phyloP scores from a whole-genome alignment of 2,329 filamentous ascomycete genomes.

The Fusarium aywerte region DNA sequence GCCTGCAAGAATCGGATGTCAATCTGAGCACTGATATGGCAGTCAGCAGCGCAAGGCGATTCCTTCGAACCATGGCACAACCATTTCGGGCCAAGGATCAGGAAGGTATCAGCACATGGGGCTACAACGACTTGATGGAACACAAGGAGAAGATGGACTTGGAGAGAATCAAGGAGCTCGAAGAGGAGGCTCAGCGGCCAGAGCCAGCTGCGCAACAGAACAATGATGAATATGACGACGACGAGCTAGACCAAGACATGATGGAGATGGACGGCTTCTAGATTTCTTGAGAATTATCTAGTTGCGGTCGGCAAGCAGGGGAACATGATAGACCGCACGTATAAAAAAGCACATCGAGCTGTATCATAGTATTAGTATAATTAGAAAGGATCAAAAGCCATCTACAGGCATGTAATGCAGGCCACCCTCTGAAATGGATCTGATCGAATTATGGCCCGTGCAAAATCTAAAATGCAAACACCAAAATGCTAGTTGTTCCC shows the following conservation, averaged over 20 bases:
- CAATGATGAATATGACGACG: constrained; percentile 65
- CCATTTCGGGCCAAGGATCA: constrained; percentile 85
- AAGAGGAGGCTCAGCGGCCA: constrained; percentile 54
- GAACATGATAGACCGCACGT: background rate
- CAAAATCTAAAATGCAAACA: background rate
- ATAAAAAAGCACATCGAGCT: constrained; percentile 13
- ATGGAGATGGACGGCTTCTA: constrained; percentile 61
- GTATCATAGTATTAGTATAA: constrained; percentile 24
- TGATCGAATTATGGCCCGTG: background rate
- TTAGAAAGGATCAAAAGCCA: constrained; percentile 2
- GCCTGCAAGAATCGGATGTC: constrained; percentile 82
- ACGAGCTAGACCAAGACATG: constrained; percentile 64
- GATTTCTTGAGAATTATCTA: background rate
- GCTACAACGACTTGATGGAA: constrained; percentile 76
- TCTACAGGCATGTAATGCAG: background rate
- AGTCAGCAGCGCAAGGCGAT: constrained; percentile 86
- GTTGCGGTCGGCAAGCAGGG: background rate
- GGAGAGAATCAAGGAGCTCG: constrained; percentile 72
- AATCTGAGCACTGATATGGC: constrained; percentile 97
- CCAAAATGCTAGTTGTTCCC: constrained; percentile 5
- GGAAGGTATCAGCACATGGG: constrained; percentile 95
- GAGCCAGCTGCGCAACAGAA: constrained; percentile 41
- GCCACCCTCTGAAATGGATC: background rate
- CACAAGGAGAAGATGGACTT: constrained; percentile 81
- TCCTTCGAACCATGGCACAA: constrained; percentile 90